phyloP scores from a whole-genome alignment of 2,329 filamentous ascomycete genomes.

The Camptophora hylomeconis region DNA sequence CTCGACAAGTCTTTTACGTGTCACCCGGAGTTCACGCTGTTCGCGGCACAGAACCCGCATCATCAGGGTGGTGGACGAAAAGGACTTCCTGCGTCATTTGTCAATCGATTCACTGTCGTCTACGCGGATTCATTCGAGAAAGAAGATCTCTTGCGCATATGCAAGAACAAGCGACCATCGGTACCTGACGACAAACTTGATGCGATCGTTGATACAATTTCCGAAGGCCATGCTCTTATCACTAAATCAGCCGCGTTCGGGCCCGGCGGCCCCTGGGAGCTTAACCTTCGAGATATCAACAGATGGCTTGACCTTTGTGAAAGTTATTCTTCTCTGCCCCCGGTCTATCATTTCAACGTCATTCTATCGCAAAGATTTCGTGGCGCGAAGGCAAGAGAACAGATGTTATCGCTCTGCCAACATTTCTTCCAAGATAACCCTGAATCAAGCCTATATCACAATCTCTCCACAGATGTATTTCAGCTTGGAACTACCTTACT shows the following conservation, averaged over 20 bases:
- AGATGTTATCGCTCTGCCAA: slow-evolving; percentile 44
- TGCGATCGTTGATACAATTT: slow-evolving; percentile 67
- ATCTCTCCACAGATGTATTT: slow-evolving; percentile 49
- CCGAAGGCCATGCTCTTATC: slow-evolving; percentile 60
- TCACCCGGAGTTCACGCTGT: slow-evolving; percentile 82
- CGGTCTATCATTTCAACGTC: slow-evolving; percentile 65
- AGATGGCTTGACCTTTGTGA: slow-evolving; percentile 66
- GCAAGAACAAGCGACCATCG: slow-evolving; percentile 58
- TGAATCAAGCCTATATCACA: slow-evolving; percentile 52
- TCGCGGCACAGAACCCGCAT: slow-evolving; percentile 94
- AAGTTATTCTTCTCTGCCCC: slow-evolving; percentile 43
- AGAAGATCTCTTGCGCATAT: slow-evolving; percentile 72
- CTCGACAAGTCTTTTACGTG: slow-evolving; percentile 86
- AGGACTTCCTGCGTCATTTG: slow-evolving; percentile 86
- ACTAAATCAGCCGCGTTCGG: slow-evolving; percentile 40
- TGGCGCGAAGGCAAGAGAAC: slow-evolving; percentile 50
- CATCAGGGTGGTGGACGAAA: slow-evolving; percentile 94
- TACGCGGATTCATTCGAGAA: slow-evolving; percentile 83
- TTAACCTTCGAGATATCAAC: slow-evolving; percentile 81
- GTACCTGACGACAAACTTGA: slow-evolving; percentile 47
- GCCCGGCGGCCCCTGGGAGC: slow-evolving; percentile 75
- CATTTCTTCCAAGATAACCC: background rate
- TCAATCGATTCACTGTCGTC: slow-evolving; percentile 95
- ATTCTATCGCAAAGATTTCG: slow-evolving; percentile 84
- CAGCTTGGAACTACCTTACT: slow-evolving; percentile 72